Evolutionary conservation across 2,329 filamentous ascomycete species (phyloP), one percentile per base, ranked within the genome.

Genomic region (Aureobasidium leucospermi): DNA sequence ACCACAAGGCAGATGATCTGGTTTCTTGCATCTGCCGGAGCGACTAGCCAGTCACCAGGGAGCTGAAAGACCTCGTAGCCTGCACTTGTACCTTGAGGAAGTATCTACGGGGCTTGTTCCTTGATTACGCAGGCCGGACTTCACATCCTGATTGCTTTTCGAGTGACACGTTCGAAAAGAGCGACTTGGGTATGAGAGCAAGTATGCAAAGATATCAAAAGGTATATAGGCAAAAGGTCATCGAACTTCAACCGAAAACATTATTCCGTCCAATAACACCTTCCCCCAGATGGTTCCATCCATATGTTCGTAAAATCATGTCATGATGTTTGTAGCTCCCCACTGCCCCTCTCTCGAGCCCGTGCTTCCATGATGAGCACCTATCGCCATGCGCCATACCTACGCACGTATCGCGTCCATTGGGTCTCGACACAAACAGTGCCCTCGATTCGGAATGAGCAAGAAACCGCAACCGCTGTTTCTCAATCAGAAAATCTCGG

Each of bases 271-370:
- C 49, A 15, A 42, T n/a, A 16, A 52, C 28, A 32, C 29, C n/a
- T 53, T 31, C 31, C 16, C 11, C 28, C 31, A 7, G 10, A 45
- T 55, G n/a, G n/a, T 45, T 23, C 28, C 31, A 34, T 9, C 36
- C 52, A 10, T 55, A 45, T 45, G 28, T 56, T 56, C 52, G 16
- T 56, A 28, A 56, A 38, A 53, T 56, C 52, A 56, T 56, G 39
- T 28, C 49, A 42, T 51, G 11, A 28, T 39, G 47, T n/a, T 16
- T 32, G 28, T 23, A 19, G 49, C 11, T 16, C 19, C 23, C 10
- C 2, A 23, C 9, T 29, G 34, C 47, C 34, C 34, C 34, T 52
- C 32, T 28, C 3, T 16, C 19, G 7, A 19, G 23, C 16, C 32
- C 39, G 48, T 52, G 23, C 19, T 52, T 8, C 48, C 6, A 9